These are phyloP conservation scores for Penicillium sp. DNA, from an alignment of 2,329 filamentous ascomycete species.

Conservation along the genomic window DNA sequence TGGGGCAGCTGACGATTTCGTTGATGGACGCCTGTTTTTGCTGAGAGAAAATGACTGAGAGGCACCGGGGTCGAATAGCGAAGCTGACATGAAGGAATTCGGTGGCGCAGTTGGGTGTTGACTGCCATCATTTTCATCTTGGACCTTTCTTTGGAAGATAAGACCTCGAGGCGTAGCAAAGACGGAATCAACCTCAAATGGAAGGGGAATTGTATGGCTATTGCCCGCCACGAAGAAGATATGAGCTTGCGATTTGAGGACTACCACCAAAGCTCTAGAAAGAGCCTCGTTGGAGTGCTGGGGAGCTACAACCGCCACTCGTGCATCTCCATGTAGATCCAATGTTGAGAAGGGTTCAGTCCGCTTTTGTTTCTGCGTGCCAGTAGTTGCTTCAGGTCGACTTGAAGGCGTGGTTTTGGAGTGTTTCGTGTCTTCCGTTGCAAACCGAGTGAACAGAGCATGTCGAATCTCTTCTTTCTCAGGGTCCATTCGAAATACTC, in stretches of 20 bases:
- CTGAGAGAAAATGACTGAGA: conserved; percentile 35
- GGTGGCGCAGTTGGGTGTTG: conserved; percentile 61
- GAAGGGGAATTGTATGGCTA: conserved; percentile 86
- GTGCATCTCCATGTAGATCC: conserved; percentile 28
- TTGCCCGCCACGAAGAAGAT: conserved; percentile 87
- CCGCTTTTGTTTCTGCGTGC: conserved; percentile 10
- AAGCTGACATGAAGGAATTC: conserved; percentile 81
- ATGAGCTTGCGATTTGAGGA: conserved; percentile 89
- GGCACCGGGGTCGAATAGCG: conserved; percentile 38
- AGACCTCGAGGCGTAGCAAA: conserved; percentile 80
- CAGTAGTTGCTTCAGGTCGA: conserved; percentile 3
- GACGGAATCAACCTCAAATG: conserved; percentile 88
- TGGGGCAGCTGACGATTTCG: conserved; percentile 51
- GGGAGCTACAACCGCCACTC: conserved; percentile 18
- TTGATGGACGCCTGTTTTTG: conserved; percentile 48
- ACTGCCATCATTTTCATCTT: conserved; percentile 22
- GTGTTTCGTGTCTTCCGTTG: conserved; percentile 43
- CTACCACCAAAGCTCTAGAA: conserved; percentile 74
- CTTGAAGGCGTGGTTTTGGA: conserved; percentile 8
- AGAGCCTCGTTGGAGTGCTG: conserved; percentile 27
- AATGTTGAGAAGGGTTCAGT: conserved; percentile 22
- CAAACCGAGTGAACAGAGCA: conserved; percentile 81
- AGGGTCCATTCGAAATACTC: conserved; percentile 79
- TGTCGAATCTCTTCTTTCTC: conserved; percentile 87
- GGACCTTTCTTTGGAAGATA: conserved; percentile 77